Conservation (phyloP, 2,329 filamentous ascomycete genomes). For the Fusarium bactridioides region DNA sequence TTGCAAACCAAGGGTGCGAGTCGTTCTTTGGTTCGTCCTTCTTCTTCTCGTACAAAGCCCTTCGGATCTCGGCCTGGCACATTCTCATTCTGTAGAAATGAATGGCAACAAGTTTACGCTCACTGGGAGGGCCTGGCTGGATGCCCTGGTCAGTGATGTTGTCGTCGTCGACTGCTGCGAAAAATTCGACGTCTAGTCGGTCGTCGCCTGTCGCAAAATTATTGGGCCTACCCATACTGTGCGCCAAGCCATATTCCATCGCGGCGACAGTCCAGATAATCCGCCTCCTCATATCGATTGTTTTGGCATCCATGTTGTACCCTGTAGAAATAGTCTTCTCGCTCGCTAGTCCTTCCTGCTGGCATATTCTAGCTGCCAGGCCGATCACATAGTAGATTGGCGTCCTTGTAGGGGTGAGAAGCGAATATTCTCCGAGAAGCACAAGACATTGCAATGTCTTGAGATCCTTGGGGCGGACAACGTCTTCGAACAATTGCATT, state of each 20-base stretch:
- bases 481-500: slow-evolving; percentile 81
- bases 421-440: slow-evolving; percentile 88
- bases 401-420: slow-evolving; percentile 89
- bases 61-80: slow-evolving; percentile 85
- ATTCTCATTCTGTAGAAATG: slow-evolving; percentile 94
- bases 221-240: slow-evolving; percentile 86
- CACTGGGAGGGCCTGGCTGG: slow-evolving; percentile 72
- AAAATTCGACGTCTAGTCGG: slow-evolving; percentile 85
- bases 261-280: slow-evolving; percentile 87
- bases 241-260: slow-evolving; percentile 88
- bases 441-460: slow-evolving; percentile 89
- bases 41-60: slow-evolving; percentile 86
- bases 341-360: slow-evolving; percentile 86
- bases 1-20: slow-evolving; percentile 83
- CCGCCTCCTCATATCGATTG: slow-evolving; percentile 88
- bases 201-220: slow-evolving; percentile 85
- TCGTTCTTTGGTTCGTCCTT: slow-evolving; percentile 78
- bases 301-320: slow-evolving; percentile 71
- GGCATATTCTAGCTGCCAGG: slow-evolving; percentile 84
- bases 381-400: slow-evolving; percentile 95
- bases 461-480: slow-evolving; percentile 87
- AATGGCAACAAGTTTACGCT: slow-evolving; percentile 88
- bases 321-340: slow-evolving; percentile 83
- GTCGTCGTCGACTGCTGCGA: slow-evolving; percentile 81
- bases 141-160: slow-evolving; percentile 84